Evolutionary conservation across 495 filamentous ascomycete genomes (phyloP), one percentile per base, ranked within the genome.

Genomic region (Penicillium cataractarum): DNA sequence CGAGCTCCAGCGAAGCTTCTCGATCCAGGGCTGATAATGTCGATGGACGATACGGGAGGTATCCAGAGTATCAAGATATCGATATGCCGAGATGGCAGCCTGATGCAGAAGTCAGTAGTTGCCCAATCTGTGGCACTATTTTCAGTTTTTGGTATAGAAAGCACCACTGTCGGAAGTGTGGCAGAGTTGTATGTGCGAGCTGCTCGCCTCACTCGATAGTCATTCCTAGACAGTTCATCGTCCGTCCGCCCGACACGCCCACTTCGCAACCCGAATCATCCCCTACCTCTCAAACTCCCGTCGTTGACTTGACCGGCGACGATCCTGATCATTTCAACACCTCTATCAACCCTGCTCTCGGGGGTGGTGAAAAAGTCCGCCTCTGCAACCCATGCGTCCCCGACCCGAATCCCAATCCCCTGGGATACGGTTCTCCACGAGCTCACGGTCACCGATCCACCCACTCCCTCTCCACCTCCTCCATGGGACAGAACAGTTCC

Each of bases 91-190:
- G 78, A 49, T 97, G 93, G 93, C 93, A 97, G 75, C 89, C 92
- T 0, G 93, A 97, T 73, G 76, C 83, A 21, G 89, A 92, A 62
- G 92, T 89, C 19, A 84, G 85, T 0, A 80, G 83, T 40, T 97
- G 93, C 74, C 92, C 92, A 1, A 96, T 97, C 42, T 97, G 93
- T 64, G 73, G 74, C 31, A 87, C 80, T 4, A 80, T 83, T 19
- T 97, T 97, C 67, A 90, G 83, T 68, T 92, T 97, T 67, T 97
- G 90, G 83, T 86, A 92, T 71, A 83, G 93, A 56, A 95, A 94
- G 69, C 93, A 97, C 73, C 93, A 97, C 71, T 97, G 93, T 76
- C 92, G 93, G 55, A 97, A 97, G 80, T 99, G 95, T 74, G 95
- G 95, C 7, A 84, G 93, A 31, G 96, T 99, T 1, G 96, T 99